Conservation (phyloP, 345 rosid species). For the Hibiscus syriacus region DNA sequence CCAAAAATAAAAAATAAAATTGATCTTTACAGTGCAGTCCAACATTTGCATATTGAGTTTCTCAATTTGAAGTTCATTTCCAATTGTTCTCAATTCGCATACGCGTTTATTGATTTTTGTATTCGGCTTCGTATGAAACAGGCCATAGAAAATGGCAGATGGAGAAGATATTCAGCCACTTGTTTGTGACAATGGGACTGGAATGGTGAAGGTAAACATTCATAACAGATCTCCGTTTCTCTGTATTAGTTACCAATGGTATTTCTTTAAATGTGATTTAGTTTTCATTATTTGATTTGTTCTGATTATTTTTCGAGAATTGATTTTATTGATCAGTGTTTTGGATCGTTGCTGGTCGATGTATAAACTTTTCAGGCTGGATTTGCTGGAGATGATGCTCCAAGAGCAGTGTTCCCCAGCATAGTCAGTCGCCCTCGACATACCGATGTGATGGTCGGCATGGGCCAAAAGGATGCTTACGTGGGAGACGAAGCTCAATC, state of each 20-base stretch:
- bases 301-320: neutral
- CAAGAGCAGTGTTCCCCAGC: constrained; percentile 50
- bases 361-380: constrained; percentile 47
- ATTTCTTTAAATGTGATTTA: too few relatives aligned
- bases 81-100: neutral
- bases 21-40: too few relatives aligned
- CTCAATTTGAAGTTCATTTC: neutral
- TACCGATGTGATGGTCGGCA: constrained; percentile 86
- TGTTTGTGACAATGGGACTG: constrained; percentile 46
- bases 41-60: neutral
- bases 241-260: neutral
- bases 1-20: too few relatives aligned
- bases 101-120: neutral
- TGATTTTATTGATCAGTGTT: neutral
- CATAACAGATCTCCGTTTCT: neutral
- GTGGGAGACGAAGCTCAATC: constrained; percentile 93
- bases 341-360: neutral
- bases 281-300: too few relatives aligned
- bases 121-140: constrained; percentile 8
- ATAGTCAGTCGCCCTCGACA: constrained; percentile 91
- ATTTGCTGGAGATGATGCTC: constrained; percentile 65
- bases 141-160: constrained; percentile 46
- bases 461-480: constrained; percentile 87
- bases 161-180: constrained; percentile 48
- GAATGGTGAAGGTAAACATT: constrained; percentile 38